Evolutionary conservation across 2,329 filamentous ascomycete species (phyloP).

Genomic region (Stenocarpella maydis): DNA sequence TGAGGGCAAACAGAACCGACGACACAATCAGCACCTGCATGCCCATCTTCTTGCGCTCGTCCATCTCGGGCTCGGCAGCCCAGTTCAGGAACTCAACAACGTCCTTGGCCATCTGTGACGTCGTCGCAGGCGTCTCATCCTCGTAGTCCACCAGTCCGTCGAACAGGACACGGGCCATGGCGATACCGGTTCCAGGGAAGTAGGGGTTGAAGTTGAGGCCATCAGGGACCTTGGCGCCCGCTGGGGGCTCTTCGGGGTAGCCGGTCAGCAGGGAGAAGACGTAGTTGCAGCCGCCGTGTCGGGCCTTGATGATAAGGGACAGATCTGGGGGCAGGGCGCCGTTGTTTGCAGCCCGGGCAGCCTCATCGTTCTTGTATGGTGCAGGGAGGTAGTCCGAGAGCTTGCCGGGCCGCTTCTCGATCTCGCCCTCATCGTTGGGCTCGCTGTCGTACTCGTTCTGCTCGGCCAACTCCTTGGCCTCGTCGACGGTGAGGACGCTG

Average conservation of each 20-base stretch:
- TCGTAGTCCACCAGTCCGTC: conserved; percentile 98
- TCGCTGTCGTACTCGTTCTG: conserved; percentile 99
- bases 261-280: conserved; percentile 97
- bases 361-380: conserved; percentile 99
- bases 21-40: conserved; percentile 91
- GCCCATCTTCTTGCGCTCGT: conserved; percentile 99
- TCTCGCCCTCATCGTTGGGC: conserved; percentile 97
- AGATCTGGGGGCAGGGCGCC: conserved; percentile 97
- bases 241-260: conserved; percentile 95
- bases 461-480: conserved; percentile 96
- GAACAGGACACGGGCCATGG: conserved; percentile 98
- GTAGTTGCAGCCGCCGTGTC: conserved; percentile 98
- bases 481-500: conserved; percentile 91
- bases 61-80: conserved; percentile 98
- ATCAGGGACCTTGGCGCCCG: conserved; percentile 82
- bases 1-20: conserved; percentile 81
- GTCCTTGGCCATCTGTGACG: conserved; percentile 99
- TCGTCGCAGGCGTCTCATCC: conserved; percentile 90
- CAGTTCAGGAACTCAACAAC: conserved; percentile 99
- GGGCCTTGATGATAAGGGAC: conserved; percentile 95
- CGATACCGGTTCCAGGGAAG: conserved; percentile 98
- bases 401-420: conserved; percentile 98
- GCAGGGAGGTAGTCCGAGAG: conserved; percentile 94
- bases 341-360: conserved; percentile 96
- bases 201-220: conserved; percentile 99